Base-by-base conservation (phyloP, 2,329 filamentous ascomycete genomes). In the Berkeleyomyces basicola region DNA sequence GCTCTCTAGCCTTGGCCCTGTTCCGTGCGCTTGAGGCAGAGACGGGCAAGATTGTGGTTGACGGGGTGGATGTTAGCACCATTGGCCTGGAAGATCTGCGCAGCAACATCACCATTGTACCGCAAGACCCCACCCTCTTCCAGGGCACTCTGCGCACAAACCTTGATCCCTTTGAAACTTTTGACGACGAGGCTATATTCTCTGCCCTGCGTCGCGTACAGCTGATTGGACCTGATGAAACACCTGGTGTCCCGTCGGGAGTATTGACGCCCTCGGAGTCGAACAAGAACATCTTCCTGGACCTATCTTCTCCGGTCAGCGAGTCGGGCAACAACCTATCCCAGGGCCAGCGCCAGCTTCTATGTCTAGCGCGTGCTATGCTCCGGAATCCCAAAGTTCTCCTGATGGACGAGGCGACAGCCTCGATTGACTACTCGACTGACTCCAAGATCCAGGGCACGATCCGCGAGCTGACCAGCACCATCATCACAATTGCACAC, bases 351-450 rank as follows among this genome's bases (percentile, higher is more conserved):
- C 85, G 93, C 6, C 93, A 99, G 73, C 85, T 99, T 7, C 78
- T 99, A 63, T 99, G 93, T 71, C 83, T 99, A 7, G 93, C 92
- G 0, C 86, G 93, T 62, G 93, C 93, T 0, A 83, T 99, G 67
- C 85, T 99, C 66, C 96, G 95, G 74, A 82, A 83, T 42, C 91
- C 93, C 0, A 91, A 88, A 67, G 90, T 99, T 1, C 78, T 99
- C n/a, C 86, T 99, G 70, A 97, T 99, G 93, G 93, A 99, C 73
- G 93, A 99, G 77, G 93, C 93, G 0, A 99, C 93, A 0, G 93
- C 93, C 0, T 95, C 89, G 0, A 97, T 99, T 70, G 93, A 99
- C 75, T 97, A 97, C 74, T 87, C 85, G 4, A 99, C 93, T 1
- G 93, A 99, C 70, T 80, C 86, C 59, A 96, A 96, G 76, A 97